These are phyloP conservation scores for Cladosporium sp. DNA, from an alignment of 2,329 filamentous ascomycete species.

Conservation along the genomic window DNA sequence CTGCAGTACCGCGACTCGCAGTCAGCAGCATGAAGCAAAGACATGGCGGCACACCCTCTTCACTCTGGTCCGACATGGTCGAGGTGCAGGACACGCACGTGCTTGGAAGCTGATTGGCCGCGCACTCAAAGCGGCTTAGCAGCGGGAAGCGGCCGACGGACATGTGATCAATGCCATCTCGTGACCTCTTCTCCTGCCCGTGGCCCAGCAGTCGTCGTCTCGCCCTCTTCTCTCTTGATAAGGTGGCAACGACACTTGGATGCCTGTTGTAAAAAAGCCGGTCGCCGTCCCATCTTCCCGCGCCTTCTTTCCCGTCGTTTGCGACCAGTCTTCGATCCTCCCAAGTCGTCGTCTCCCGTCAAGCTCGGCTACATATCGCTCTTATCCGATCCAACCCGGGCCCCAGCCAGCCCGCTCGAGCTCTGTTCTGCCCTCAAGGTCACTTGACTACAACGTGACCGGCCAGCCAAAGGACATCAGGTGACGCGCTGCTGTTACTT, in stretches of 20 bases:
- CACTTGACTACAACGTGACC: slow-evolving; percentile 13
- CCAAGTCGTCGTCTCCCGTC: not conserved
- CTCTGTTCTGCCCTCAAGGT: not conserved
- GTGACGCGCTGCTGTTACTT: slow-evolving; percentile 3
- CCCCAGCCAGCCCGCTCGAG: too few relatives aligned
- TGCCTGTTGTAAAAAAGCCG: too few relatives aligned
- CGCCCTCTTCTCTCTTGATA: slow-evolving; percentile 11
- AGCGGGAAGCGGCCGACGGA: too few relatives aligned
- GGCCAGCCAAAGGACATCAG: not conserved
- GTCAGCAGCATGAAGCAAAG: too few relatives aligned
- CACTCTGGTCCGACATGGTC: too few relatives aligned
- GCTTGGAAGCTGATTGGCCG: too few relatives aligned
- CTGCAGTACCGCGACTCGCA: too few relatives aligned
- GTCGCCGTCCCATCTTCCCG: too few relatives aligned
- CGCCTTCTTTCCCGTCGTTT: too few relatives aligned
- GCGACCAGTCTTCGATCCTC: too few relatives aligned
- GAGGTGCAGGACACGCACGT: too few relatives aligned
- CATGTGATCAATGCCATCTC: not conserved
- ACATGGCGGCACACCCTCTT: too few relatives aligned
- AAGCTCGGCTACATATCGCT: not conserved
- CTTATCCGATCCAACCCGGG: not conserved
- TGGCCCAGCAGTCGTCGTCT: slow-evolving; percentile 1
- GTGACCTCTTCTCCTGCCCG: slow-evolving; percentile 1
- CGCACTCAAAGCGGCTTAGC: not conserved
- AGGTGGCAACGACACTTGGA: slow-evolving; percentile 1